phyloP scores from a whole-genome alignment of 2,329 filamentous ascomycete species.

The Fusarium goolgardi region DNA sequence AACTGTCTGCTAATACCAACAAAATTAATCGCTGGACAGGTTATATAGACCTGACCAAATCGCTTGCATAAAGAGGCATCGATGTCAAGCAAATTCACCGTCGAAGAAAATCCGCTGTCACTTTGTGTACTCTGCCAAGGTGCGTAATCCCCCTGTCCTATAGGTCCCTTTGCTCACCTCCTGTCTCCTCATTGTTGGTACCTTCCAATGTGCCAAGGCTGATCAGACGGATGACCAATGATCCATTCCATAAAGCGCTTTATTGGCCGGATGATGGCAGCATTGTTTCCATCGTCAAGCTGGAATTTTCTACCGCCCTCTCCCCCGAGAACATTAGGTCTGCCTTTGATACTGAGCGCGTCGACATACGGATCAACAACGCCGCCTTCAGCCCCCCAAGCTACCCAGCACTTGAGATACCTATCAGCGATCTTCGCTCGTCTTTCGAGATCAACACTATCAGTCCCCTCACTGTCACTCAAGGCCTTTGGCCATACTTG shows the following conservation, averaged over 20 bases:
- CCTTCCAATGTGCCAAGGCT: not conserved
- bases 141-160: not conserved
- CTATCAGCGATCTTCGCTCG: constrained; percentile 50
- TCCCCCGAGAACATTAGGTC: constrained; percentile 30
- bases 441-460: constrained; percentile 60
- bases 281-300: constrained; percentile 50
- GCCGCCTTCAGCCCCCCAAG: constrained; percentile 55
- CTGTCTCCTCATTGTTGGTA: too few relatives aligned
- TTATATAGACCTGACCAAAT: too few relatives aligned
- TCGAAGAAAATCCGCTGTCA: too few relatives aligned
- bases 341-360: constrained; percentile 50
- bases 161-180: not conserved
- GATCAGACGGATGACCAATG: constrained; percentile 3
- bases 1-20: too few relatives aligned
- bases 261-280: constrained; percentile 34
- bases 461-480: constrained; percentile 50
- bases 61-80: too few relatives aligned
- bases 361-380: constrained; percentile 66
- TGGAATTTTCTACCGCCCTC: constrained; percentile 53
- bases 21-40: too few relatives aligned
- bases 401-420: constrained; percentile 46
- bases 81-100: too few relatives aligned
- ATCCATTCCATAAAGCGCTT: rapidly evolving
- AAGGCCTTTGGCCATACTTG: constrained; percentile 52
- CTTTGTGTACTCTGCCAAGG: not conserved